Percentiles rank a stretch among this genome's conserved stretches.
These are phyloP conservation scores for Apiospora marii DNA, from an alignment of 2,329 filamentous ascomycete genomes.

Conservation along the genomic window DNA sequence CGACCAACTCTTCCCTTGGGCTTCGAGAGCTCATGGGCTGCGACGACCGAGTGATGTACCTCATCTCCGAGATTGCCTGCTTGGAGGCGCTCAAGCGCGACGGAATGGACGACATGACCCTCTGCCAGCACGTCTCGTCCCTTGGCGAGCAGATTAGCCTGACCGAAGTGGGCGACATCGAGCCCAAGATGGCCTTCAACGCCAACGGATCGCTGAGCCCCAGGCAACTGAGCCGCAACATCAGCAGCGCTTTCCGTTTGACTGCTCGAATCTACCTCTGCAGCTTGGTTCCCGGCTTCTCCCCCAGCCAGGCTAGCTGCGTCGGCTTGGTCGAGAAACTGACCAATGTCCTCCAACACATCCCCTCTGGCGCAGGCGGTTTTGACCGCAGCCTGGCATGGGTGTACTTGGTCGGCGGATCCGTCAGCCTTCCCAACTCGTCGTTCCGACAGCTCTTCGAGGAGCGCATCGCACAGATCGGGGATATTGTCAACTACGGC, in stretches of 20 bases:
- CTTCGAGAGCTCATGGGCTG: slow-evolving; percentile 96
- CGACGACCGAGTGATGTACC: slow-evolving; percentile 96
- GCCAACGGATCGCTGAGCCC: slow-evolving; percentile 79
- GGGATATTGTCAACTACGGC: slow-evolving; percentile 79
- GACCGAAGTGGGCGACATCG: slow-evolving; percentile 72
- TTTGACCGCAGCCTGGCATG: slow-evolving; percentile 92
- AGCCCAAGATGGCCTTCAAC: slow-evolving; percentile 67
- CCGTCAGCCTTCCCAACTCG: slow-evolving; percentile 75
- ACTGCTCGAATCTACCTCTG: slow-evolving; percentile 97
- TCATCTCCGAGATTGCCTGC: slow-evolving; percentile 97
- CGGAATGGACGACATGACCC: slow-evolving; percentile 83
- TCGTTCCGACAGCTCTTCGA: slow-evolving; percentile 80
- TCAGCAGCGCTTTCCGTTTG: slow-evolving; percentile 88
- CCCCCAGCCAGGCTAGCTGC: slow-evolving; percentile 76
- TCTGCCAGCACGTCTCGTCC: slow-evolving; percentile 90
- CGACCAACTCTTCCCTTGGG: slow-evolving; percentile 68
- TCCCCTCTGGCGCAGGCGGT: slow-evolving; percentile 81
- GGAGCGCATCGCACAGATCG: slow-evolving; percentile 76
- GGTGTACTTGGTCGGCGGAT: slow-evolving; percentile 90
- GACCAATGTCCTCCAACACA: slow-evolving; percentile 77
- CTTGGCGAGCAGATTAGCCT: slow-evolving; percentile 86
- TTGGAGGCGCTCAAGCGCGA: slow-evolving; percentile 86
- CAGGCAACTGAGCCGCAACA: slow-evolving; percentile 85
- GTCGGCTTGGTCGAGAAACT: slow-evolving; percentile 81
- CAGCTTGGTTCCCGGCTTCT: slow-evolving; percentile 89